Evolutionary conservation across 257 asterid species (phyloP), one percentile per base, ranked within the genome.

Genomic region (Rhazya stricta): DNA sequence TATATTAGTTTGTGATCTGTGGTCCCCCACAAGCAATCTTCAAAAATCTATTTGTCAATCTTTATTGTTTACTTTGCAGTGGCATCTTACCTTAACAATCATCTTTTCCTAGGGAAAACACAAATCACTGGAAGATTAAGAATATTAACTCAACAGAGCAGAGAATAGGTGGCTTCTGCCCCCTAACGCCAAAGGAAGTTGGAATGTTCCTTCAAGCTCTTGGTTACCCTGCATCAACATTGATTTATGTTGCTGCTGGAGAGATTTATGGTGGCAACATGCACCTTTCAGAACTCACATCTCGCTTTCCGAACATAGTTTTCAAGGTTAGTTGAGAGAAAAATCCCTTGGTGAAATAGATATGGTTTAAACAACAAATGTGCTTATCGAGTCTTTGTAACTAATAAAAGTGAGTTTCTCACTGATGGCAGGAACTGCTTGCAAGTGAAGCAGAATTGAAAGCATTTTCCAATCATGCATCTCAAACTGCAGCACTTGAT

Each of bases 401-500:
- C 71, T 81, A 41, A 68, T 67, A 76, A 43, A 74, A 56, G 30
- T 27, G 62, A 43, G 32, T 68, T 54, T 81, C 53, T 85, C 57
- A 8, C 74, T 77, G 50, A 75, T 88, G 82, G 61, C 90, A 94
- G 98, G 98, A 94, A 89, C 89, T 86, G 87, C 91, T 94, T 81
- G 97, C 97, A 69, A 88, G 86, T 15, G 67, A 81, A 54, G 92
- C 85, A 74, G 94, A 94, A 80, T 78, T 90, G 86, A 81, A 83
- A 72, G 76, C 75, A 41, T 91, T 90, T 79, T 81, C 88, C 45
- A 66, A 84, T 63, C 97, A 92, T 76, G 97, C 97, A 76, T 88
- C 98, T 50, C 96, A 90, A 85, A 87, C 87, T 76, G 98, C 98
- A 50, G 98, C 98, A 65, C 92, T 94, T 74, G 97, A 94, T 85